Evolutionary conservation across 305 asterid species (phyloP), one percentile per base, ranked within the genome.

Genomic region (Striga hermonthica): DNA sequence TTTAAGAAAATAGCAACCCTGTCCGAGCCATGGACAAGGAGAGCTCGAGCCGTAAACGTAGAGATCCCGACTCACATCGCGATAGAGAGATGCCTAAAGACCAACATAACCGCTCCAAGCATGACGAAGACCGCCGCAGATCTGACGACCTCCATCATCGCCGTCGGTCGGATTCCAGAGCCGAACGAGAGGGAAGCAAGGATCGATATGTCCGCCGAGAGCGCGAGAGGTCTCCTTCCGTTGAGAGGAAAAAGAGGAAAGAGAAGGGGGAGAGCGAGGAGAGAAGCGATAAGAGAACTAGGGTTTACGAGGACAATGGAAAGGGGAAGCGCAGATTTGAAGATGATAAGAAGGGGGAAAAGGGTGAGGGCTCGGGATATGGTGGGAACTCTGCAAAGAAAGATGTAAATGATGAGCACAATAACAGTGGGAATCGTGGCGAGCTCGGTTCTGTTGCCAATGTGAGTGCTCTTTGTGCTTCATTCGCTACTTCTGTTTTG

Each of bases 201-300:
- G 90, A 78, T 60, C 53, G 78, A 74, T 44, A 57, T 57, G 14
- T 5, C 39, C 78, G 76, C 54, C 83, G 80, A 4, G 90, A 76
- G 58, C 74, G 76, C 48, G 86, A 78, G 50, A 76, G 83, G 74
- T 77, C 78, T 16, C 68, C 57, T 28, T 80, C 81, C 7, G 72
- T 63, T 44, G 90, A 81, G 78, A 81, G 87, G 59, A 81, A 66
- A 73, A 83, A 81, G 70, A 70, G 77, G 64, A 81, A 78, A 15
- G 85, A 79, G 48, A 75, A 73, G 54, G 81, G 72, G 15, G 81
- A 73, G 50, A 79, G 79, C 62, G 84, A 77, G 68, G 90, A 90
- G 86, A 86, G 83, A 67, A 65, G 76, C 48, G 83, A 79, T 15
- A 88, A 88, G 83, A 88, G 89, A 71, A 64, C 77, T 78, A 85